Evolutionary conservation across 495 filamentous ascomycete genomes (phyloP).

Genomic region (Hypomontagnella submonticulosa): DNA sequence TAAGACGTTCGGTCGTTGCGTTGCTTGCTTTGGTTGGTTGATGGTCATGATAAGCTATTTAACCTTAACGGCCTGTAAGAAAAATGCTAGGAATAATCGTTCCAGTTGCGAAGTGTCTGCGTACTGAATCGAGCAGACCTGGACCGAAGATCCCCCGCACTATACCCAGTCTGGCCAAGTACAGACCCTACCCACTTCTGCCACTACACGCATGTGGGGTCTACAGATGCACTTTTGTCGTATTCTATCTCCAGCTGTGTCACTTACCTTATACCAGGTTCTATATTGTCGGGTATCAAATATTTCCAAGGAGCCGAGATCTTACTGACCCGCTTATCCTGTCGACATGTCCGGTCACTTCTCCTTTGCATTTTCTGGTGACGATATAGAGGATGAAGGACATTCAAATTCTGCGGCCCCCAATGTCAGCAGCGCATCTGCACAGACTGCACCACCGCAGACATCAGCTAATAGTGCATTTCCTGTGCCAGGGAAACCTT

Average conservation of each 20-base stretch:
- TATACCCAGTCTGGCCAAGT: not conserved
- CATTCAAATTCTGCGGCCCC: conserved; percentile 52
- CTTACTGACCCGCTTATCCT: not conserved
- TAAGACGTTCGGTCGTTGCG: not conserved
- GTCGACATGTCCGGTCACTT: conserved; percentile 59
- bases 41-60: conserved; percentile 9
- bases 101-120: too few species aligned
- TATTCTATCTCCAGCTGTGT: not conserved
- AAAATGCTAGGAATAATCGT: not conserved
- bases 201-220: too few species aligned
- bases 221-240: conserved; percentile 1
- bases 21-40: conserved; percentile 20
- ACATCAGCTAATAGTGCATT: conserved; percentile 58
- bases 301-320: conserved; percentile 1
- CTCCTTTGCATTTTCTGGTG: conserved; percentile 83
- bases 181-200: conserved; percentile 6
- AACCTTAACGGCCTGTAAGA: conserved; percentile 1
- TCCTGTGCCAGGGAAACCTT: conserved; percentile 59
- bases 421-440: conserved; percentile 33
- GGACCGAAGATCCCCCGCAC: conserved; percentile 26
- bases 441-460: conserved; percentile 35
- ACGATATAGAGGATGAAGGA: conserved; percentile 78
- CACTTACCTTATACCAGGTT: not conserved
- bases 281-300: conserved; percentile 11
- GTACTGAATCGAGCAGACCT: not conserved